phyloP scores from a whole-genome alignment of 345 rosid genomes.

The Turritis glabra region DNA sequence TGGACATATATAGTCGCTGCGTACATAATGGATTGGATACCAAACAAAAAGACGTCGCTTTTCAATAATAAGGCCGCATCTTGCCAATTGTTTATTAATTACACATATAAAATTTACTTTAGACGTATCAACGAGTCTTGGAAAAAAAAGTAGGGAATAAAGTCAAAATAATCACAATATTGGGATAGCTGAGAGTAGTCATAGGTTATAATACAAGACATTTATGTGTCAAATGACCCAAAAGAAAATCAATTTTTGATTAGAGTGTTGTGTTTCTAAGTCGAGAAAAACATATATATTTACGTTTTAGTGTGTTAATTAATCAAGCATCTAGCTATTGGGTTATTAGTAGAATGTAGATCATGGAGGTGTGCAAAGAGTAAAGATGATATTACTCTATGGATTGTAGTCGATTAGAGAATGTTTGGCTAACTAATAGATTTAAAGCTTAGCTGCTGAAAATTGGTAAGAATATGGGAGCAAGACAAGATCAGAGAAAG shows the following conservation, averaged over 20 bases:
- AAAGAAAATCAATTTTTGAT: background rate
- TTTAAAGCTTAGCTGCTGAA: background rate
- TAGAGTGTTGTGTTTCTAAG: background rate
- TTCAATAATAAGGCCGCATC: constrained; percentile 20
- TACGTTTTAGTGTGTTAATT: background rate
- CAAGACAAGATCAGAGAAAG: background rate
- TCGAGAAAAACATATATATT: background rate
- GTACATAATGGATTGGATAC: constrained; percentile 28
- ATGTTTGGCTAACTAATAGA: background rate
- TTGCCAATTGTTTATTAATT: constrained; percentile 6
- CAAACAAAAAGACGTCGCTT: constrained; percentile 29
- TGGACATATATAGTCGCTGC: constrained; percentile 33
- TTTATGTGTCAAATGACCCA: background rate
- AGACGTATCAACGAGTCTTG: constrained; percentile 15
- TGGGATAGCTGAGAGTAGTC: background rate
- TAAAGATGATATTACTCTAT: background rate
- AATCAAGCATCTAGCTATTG: background rate
- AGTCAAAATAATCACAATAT: background rate
- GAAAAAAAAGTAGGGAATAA: constrained; percentile 4
- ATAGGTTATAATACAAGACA: background rate
- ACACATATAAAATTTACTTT: constrained; percentile 21
- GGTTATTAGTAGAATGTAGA: background rate
- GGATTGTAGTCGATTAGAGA: background rate
- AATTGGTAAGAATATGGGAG: background rate
- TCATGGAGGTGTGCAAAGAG: background rate